Conservation (phyloP, 2,329 filamentous ascomycete genomes). For the Rosellinia necatrix region DNA sequence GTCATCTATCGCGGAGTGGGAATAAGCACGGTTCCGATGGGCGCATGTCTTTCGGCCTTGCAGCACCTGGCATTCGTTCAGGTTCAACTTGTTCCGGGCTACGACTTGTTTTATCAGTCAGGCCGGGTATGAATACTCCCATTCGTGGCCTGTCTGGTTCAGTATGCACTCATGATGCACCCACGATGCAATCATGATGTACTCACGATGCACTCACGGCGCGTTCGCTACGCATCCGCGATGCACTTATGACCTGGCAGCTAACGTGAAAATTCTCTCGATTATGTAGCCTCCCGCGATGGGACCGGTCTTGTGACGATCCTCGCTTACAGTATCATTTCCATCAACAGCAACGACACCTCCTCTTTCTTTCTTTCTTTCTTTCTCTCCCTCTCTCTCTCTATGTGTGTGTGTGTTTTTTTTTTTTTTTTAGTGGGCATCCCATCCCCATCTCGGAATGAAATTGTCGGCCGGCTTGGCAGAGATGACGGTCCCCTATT, state of each 20-base stretch:
- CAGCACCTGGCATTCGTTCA: conserved; percentile 1
- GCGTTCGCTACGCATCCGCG: too few relatives aligned
- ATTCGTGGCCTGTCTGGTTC: too few relatives aligned
- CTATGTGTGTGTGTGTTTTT: too few relatives aligned
- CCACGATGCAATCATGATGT: too few relatives aligned
- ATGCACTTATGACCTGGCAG: too few relatives aligned
- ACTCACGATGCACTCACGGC: too few relatives aligned
- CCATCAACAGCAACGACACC: not conserved
- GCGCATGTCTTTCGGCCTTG: not conserved
- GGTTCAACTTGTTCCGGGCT: not conserved
- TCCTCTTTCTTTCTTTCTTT: too few relatives aligned
- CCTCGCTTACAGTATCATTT: not conserved
- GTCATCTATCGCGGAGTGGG: conserved; percentile 10
- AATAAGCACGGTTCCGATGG: conserved; percentile 10
- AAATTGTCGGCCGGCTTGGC: conserved; percentile 19
- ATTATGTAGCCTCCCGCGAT: conserved; percentile 5
- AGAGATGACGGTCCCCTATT: not conserved
- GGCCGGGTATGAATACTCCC: too few relatives aligned
- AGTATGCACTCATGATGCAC: too few relatives aligned
- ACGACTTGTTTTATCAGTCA: conserved; percentile 8
- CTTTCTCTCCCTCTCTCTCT: too few relatives aligned
- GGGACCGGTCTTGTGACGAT: not conserved
- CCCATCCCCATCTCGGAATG: not conserved
- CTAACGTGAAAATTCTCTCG: too few relatives aligned
- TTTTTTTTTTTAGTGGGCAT: conserved; percentile 4